Percentiles rank a stretch among this genome's conserved stretches.
These are phyloP conservation scores for Neurospora sp. DNA, from an alignment of 495 filamentous ascomycete species.

Conservation along the genomic window DNA sequence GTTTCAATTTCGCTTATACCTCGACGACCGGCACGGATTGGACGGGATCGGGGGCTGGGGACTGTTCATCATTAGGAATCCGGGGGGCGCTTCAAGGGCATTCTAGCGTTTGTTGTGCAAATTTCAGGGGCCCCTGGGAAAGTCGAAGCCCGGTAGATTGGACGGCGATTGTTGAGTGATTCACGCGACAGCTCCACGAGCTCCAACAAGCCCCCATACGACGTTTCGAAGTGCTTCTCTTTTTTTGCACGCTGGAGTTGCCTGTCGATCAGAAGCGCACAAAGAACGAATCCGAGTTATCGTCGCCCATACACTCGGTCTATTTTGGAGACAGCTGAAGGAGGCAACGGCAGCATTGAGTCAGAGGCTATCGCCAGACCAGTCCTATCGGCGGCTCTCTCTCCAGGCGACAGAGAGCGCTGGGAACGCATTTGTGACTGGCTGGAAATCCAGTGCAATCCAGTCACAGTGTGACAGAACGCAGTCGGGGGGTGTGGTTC, in stretches of 20 bases:
- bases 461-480: slow-evolving; percentile 2
- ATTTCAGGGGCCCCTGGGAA: slow-evolving; percentile 7
- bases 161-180: slow-evolving; percentile 16
- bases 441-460: not conserved
- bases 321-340: not conserved
- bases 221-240: not conserved
- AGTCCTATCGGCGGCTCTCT: not conserved
- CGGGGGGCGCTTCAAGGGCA: slow-evolving; percentile 11
- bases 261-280: not conserved
- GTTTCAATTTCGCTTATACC: slow-evolving; percentile 24
- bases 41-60: slow-evolving; percentile 1
- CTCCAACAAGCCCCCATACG: not conserved
- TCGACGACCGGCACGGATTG: slow-evolving; percentile 11
- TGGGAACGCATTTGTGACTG: not conserved
- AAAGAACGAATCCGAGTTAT: not conserved
- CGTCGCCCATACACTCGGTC: not conserved
- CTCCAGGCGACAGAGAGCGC: not conserved
- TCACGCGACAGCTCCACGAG: slow-evolving; percentile 1
- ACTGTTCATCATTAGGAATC: slow-evolving; percentile 10
- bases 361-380: not conserved
- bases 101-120: slow-evolving; percentile 10
- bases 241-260: not conserved
- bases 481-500: slow-evolving; percentile 2
- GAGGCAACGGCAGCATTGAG: not conserved
- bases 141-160: slow-evolving; percentile 6